Evolutionary conservation across 2,329 filamentous ascomycete genomes (phyloP).

Genomic region (Pezicula neosporulosa): DNA sequence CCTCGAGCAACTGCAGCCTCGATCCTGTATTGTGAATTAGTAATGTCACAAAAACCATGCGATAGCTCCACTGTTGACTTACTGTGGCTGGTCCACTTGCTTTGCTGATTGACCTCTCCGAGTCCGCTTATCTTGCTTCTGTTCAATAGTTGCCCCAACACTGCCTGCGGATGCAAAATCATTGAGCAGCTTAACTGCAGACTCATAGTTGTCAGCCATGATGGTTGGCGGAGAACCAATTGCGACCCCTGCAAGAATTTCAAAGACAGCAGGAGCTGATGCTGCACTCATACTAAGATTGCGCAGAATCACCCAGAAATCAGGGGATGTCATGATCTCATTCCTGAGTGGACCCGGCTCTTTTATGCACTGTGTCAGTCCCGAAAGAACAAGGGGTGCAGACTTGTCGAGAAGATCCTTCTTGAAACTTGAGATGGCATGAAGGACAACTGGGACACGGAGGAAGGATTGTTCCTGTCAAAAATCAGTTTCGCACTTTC

Average conservation of each 20-base stretch:
- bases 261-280: slow-evolving; percentile 76
- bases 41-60: not conserved
- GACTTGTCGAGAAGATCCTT: slow-evolving; percentile 74
- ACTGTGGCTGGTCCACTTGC: slow-evolving; percentile 51
- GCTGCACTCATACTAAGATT: slow-evolving; percentile 66
- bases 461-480: slow-evolving; percentile 81
- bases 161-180: slow-evolving; percentile 85
- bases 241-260: slow-evolving; percentile 77
- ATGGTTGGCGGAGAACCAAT: slow-evolving; percentile 73
- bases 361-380: slow-evolving; percentile 75
- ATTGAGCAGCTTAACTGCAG: slow-evolving; percentile 78
- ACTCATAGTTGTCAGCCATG: slow-evolving; percentile 93
- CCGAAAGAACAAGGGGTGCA: slow-evolving; percentile 72
- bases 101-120: slow-evolving; percentile 41
- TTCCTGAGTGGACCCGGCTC: slow-evolving; percentile 75
- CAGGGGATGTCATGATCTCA: slow-evolving; percentile 92
- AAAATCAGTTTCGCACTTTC: slow-evolving; percentile 20
- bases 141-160: slow-evolving; percentile 66
- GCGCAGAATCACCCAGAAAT: slow-evolving; percentile 92
- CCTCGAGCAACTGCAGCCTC: slow-evolving; percentile 74
- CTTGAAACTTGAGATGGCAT: slow-evolving; percentile 85
- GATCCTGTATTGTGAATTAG: slow-evolving; percentile 41
- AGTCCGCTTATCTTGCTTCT: slow-evolving; percentile 56
- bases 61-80: slow-evolving; percentile 21
- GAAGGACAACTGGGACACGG: slow-evolving; percentile 85